A percentile compares a stretch with the other conserved stretches of the same genome.
These are phyloP conservation scores for Bauhinia variegata DNA, from an alignment of 306 rosid genomes.

Conservation along the genomic window DNA sequence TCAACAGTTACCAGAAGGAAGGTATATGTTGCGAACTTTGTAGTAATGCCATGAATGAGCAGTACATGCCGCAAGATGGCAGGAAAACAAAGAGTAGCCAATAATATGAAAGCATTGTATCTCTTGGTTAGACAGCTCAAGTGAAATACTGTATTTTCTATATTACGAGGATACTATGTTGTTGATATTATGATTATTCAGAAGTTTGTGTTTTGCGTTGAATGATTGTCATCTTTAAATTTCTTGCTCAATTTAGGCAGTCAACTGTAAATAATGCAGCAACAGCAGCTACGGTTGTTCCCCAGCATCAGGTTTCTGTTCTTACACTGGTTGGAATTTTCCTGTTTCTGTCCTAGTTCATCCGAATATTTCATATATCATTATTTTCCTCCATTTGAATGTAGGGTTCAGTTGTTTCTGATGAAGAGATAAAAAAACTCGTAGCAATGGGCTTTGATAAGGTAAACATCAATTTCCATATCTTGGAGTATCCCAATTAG, in stretches of 20 bases:
- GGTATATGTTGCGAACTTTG: conserved; percentile 48
- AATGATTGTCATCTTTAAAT: conserved; percentile 14
- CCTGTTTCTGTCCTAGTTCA: conserved; percentile 28
- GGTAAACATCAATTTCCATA: conserved; percentile 49
- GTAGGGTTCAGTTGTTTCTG: conserved; percentile 73
- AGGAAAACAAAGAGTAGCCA: conserved; percentile 7
- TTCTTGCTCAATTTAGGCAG: conserved; percentile 53
- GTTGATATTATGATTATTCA: conserved; percentile 16
- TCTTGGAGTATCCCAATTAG: conserved; percentile 13
- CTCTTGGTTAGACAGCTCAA: conserved; percentile 1
- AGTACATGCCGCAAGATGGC: not conserved
- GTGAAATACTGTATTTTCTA: conserved; percentile 9
- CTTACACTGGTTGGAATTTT: conserved; percentile 17
- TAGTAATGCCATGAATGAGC: too few species aligned
- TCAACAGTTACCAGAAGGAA: conserved; percentile 62
- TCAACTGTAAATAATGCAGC: conserved; percentile 43
- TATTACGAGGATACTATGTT: conserved; percentile 11
- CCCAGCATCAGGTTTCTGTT: conserved; percentile 64
- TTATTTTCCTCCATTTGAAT: conserved; percentile 27
- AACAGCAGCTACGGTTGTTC: conserved; percentile 51
- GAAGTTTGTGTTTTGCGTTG: conserved; percentile 25
- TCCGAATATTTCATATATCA: conserved; percentile 36
- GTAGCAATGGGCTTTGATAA: conserved; percentile 96
- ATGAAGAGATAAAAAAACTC: conserved; percentile 75
- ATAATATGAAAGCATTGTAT: conserved; percentile 15